Evolutionary conservation across 108 stramenopile genomes (phyloP).

Genomic region (Fistulifera pelliculosa): DNA sequence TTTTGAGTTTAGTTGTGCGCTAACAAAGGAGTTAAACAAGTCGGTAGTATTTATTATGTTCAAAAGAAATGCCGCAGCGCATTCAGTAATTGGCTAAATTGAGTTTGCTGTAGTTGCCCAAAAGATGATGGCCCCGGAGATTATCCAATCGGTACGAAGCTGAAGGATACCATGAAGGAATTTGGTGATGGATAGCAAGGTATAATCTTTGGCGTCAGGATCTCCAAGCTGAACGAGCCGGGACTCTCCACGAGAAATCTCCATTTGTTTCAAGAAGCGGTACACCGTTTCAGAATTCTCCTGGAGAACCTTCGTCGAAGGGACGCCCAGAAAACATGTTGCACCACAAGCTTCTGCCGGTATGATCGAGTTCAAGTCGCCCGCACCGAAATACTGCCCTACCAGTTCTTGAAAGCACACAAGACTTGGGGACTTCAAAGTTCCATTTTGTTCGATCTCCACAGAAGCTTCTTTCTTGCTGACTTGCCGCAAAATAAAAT

Average conservation of each 20-base stretch:
- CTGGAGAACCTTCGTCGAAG: neutral
- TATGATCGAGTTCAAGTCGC: constrained; percentile 1
- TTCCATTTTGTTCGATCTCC: neutral
- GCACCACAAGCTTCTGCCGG: too few species aligned
- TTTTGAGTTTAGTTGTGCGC: too few species aligned
- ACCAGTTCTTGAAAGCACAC: constrained; percentile 49
- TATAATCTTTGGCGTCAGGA: constrained; percentile 37
- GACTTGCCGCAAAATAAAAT: constrained; percentile 51
- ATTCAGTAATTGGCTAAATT: constrained; percentile 21
- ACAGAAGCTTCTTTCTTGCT: constrained; percentile 14
- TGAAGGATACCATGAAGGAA: constrained; percentile 73
- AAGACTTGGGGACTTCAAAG: constrained; percentile 43
- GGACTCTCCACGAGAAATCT: constrained; percentile 15
- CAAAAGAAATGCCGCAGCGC: constrained; percentile 10
- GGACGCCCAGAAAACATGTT: too few species aligned
- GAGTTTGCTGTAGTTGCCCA: constrained; percentile 42
- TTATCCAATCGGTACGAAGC: constrained; percentile 34
- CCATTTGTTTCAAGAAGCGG: neutral
- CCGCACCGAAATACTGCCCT: constrained; percentile 35
- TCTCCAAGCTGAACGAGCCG: constrained; percentile 20
- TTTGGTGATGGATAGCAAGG: constrained; percentile 55
- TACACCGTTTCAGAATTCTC: neutral
- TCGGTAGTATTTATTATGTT: neutral
- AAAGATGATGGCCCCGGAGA: constrained; percentile 46
- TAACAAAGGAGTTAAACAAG: too few species aligned